Evolutionary conservation across 805 yeast species (phyloP).

Genomic region (Spathaspora hagerdaliae): DNA sequence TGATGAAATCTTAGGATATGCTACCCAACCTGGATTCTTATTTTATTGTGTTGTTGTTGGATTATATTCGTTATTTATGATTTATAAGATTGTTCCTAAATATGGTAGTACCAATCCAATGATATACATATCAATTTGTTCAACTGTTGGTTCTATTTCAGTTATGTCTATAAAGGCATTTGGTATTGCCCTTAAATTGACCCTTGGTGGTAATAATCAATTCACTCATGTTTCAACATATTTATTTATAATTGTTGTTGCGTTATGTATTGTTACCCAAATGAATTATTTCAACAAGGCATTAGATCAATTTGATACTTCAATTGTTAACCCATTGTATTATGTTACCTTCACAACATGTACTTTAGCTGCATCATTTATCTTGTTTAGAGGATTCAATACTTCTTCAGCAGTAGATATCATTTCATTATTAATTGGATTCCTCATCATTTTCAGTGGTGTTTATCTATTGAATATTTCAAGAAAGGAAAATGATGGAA

Average conservation of each 20-base stretch:
- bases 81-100: slow-evolving; percentile 76
- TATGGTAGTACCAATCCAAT: slow-evolving; percentile 81
- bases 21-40: slow-evolving; percentile 73
- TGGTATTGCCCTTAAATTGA: slow-evolving; percentile 85
- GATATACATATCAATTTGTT: slow-evolving; percentile 86
- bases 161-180: slow-evolving; percentile 92
- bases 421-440: slow-evolving; percentile 79
- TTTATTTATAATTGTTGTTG: slow-evolving; percentile 73
- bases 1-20: slow-evolving; percentile 80
- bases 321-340: slow-evolving; percentile 86
- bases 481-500: slow-evolving; percentile 56
- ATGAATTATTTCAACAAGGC: slow-evolving; percentile 95
- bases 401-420: slow-evolving; percentile 77
- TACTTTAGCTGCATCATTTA: slow-evolving; percentile 80
- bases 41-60: slow-evolving; percentile 61
- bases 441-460: slow-evolving; percentile 81
- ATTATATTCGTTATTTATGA: slow-evolving; percentile 69
- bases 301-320: slow-evolving; percentile 87
- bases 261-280: slow-evolving; percentile 78
- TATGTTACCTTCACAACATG: slow-evolving; percentile 90
- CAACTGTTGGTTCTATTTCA: slow-evolving; percentile 84
- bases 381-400: slow-evolving; percentile 82
- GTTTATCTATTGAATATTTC: slow-evolving; percentile 79
- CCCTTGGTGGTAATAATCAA: slow-evolving; percentile 82
- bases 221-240: slow-evolving; percentile 82